phyloP scores from a whole-genome alignment of 2,329 filamentous ascomycete species.

The Cryphonectria naterciae region DNA sequence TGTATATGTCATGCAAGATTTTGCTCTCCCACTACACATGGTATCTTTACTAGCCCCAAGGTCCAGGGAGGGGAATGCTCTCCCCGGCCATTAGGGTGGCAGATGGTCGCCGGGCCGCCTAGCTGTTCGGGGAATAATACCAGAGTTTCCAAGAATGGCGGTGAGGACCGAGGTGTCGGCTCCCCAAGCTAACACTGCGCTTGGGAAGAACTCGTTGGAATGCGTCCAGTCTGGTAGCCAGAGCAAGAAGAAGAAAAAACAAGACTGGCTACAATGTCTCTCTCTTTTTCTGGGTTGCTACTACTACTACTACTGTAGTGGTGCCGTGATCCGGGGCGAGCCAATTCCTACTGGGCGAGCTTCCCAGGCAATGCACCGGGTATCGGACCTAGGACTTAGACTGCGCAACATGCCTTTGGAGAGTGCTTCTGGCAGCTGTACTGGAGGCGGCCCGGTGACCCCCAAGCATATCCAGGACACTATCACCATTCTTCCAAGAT shows the following conservation, averaged over 20 bases:
- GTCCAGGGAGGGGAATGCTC: not conserved
- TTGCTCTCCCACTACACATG: not conserved
- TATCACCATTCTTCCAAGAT: not conserved
- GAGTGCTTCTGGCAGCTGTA: not conserved
- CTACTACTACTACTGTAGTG: not conserved
- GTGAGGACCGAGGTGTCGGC: not conserved
- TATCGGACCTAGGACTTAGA: not conserved
- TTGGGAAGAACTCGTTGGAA: not conserved
- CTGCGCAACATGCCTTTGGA: not conserved
- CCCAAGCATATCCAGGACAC: not conserved
- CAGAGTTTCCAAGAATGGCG: conserved; percentile 2
- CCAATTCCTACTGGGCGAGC: not conserved
- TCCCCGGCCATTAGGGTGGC: not conserved
- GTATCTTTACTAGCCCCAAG: not conserved
- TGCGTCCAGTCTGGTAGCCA: not conserved
- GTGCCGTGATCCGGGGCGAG: not conserved
- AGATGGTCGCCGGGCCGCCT: not conserved
- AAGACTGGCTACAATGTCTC: not conserved
- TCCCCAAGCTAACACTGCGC: not conserved
- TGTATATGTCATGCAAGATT: not conserved
- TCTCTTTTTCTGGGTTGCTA: not conserved
- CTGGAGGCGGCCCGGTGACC: not conserved
- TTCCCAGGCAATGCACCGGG: not conserved
- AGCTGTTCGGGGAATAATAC: not conserved
- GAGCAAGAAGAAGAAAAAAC: no score